These are phyloP conservation scores for Sergeia podlipaevii DNA, from an alignment of 208 protist genomes.

Conservation along the genomic window DNA sequence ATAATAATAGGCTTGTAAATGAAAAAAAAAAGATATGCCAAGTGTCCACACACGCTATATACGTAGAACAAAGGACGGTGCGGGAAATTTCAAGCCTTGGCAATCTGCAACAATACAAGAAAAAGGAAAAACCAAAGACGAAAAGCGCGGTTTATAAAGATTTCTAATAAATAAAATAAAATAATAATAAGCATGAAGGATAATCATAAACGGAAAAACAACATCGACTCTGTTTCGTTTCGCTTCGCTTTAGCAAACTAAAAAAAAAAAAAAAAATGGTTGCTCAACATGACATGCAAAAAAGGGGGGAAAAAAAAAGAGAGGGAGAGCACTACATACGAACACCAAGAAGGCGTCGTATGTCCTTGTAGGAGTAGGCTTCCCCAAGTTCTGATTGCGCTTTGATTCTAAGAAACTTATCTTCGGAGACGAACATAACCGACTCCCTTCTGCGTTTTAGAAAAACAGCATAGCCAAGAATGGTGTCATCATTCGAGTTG, in stretches of 20 bases:
- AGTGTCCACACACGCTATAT: too few relatives aligned
- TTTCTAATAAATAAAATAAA: not conserved
- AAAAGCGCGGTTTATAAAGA: not conserved
- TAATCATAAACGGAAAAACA: not conserved
- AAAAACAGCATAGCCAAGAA: slow-evolving; percentile 82
- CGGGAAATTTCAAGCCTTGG: too few relatives aligned
- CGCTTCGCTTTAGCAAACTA: not conserved
- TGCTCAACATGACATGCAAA: slow-evolving; percentile 2
- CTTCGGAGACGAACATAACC: slow-evolving; percentile 76
- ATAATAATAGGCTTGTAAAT: too few relatives aligned
- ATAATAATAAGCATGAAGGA: too few relatives aligned
- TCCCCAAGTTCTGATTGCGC: slow-evolving; percentile 59
- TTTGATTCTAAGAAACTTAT: slow-evolving; percentile 79
- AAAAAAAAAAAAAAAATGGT: slow-evolving; percentile 18
- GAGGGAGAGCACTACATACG: not conserved
- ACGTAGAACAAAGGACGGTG: too few relatives aligned
- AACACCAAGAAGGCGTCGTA: slow-evolving; percentile 36
- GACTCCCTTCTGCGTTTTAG: slow-evolving; percentile 21
- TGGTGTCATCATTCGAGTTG: slow-evolving; percentile 66
- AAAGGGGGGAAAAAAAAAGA: slow-evolving; percentile 6
- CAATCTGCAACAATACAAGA: not conserved
- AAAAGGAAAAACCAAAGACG: slow-evolving; percentile 11
- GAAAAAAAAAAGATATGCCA: too few relatives aligned
- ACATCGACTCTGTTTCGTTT: too few relatives aligned
- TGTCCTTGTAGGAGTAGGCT: slow-evolving; percentile 34